Evolutionary conservation across 2,329 filamentous ascomycete genomes (phyloP).

Genomic region (Sclerotiophoma versabilis): DNA sequence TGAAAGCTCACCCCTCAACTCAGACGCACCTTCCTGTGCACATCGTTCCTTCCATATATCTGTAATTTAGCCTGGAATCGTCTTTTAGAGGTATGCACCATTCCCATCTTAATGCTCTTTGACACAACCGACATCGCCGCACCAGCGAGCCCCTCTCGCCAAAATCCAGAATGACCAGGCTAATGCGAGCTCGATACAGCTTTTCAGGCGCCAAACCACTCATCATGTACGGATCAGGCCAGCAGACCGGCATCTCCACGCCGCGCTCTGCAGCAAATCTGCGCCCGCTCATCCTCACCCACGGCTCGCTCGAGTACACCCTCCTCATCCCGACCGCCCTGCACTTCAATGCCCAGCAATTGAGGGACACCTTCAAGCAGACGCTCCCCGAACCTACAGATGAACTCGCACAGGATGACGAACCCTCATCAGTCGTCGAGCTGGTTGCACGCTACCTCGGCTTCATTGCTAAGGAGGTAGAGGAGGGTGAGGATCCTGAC

Average conservation of each 20-base stretch:
- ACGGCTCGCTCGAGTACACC: slow-evolving; percentile 94
- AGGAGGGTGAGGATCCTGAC: slow-evolving; percentile 90
- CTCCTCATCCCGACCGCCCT: slow-evolving; percentile 94
- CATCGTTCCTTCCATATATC: slow-evolving; percentile 28
- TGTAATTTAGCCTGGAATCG: slow-evolving; percentile 12
- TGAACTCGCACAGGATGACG: slow-evolving; percentile 96
- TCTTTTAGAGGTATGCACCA: slow-evolving; percentile 27
- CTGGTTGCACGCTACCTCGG: slow-evolving; percentile 93
- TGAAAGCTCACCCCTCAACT: slow-evolving; percentile 24
- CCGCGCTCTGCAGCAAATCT: slow-evolving; percentile 92
- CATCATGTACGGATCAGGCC: slow-evolving; percentile 81
- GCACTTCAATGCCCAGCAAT: slow-evolving; percentile 93
- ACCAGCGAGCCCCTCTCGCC: slow-evolving; percentile 10
- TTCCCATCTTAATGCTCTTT: slow-evolving; percentile 1
- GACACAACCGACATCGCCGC: background rate
- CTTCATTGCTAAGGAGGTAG: slow-evolving; percentile 85
- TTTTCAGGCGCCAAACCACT: slow-evolving; percentile 15
- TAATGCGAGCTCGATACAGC: slow-evolving; percentile 12
- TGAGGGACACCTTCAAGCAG: slow-evolving; percentile 88
- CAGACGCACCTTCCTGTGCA: slow-evolving; percentile 31
- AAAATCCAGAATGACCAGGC: slow-evolving; percentile 6
- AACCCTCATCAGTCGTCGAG: slow-evolving; percentile 94
- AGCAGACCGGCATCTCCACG: slow-evolving; percentile 96
- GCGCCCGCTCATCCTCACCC: slow-evolving; percentile 86
- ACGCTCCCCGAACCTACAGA: slow-evolving; percentile 91